These are phyloP conservation scores for Penicillium sp. DNA, from an alignment of 2,329 filamentous ascomycete species.

Conservation along the genomic window DNA sequence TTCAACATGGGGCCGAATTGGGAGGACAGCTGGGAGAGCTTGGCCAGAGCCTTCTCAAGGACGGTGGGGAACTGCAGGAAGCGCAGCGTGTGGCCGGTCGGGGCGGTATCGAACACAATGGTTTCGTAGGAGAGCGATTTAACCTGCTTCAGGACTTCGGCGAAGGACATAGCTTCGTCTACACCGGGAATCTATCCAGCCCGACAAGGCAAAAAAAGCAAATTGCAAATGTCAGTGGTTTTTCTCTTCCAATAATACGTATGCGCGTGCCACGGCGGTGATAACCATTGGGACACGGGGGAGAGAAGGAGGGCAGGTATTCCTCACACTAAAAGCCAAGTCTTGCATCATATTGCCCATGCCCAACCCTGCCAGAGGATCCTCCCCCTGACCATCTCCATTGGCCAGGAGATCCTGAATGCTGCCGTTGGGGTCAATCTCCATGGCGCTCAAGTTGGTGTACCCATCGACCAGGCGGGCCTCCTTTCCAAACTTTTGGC, in stretches of 20 bases:
- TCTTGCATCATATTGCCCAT: conserved; percentile 99
- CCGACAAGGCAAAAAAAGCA: background rate
- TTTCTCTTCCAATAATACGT: too few relatives aligned
- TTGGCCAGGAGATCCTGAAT: conserved; percentile 91
- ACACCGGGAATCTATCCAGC: conserved; percentile 79
- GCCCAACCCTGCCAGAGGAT: conserved; percentile 62
- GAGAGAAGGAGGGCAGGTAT: too few relatives aligned
- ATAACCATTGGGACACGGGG: background rate
- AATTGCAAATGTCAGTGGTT: background rate
- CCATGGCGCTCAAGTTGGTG: conserved; percentile 92
- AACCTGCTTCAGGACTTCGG: conserved; percentile 97
- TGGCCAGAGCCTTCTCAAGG: conserved; percentile 96
- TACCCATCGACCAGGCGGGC: conserved; percentile 88
- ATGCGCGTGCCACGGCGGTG: too few relatives aligned
- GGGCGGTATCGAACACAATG: conserved; percentile 98
- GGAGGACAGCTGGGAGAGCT: conserved; percentile 84
- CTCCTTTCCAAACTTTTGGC: conserved; percentile 99
- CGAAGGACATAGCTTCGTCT: conserved; percentile 99
- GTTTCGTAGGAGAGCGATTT: conserved; percentile 98
- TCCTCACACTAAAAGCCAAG: conserved; percentile 76
- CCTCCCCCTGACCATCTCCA: conserved; percentile 55
- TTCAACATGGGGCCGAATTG: conserved; percentile 97
- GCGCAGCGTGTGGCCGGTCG: conserved; percentile 93
- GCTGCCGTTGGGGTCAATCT: conserved; percentile 96
- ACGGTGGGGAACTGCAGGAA: conserved; percentile 98